Evolutionary conservation across 2,329 filamentous ascomycete species (phyloP), one percentile per base, ranked within the genome.

Genomic region (Westerdykella sp.): DNA sequence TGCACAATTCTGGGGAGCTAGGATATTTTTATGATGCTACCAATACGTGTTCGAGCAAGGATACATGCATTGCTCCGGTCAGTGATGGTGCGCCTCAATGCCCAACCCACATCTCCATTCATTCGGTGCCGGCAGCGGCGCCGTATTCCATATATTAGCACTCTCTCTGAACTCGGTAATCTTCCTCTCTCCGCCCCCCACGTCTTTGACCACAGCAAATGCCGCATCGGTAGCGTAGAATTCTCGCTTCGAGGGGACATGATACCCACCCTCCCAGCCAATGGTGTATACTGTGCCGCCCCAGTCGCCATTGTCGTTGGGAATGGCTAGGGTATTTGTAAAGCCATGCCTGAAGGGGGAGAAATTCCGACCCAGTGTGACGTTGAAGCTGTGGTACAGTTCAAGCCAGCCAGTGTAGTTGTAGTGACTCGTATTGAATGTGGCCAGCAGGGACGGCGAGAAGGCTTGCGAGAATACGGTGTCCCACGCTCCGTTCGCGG

Each of bases 231-330:
- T 58, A 34, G 56, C 62, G 38, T 55, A 64, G 39, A 64, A 38
- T 25, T 56, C 50, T 2, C 48, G 50, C 41, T 57, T 51, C 6
- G 47, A 44, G 5, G 50, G 30, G 6, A 41, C 47, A 22, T 59
- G 56, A 22, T 47, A 51, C 1, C 61, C 60, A 15, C 61, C 60
- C 4, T 60, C 59, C 61, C 61, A 64, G 1, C 60, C 60, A 23
- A 60, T 55, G 49, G 56, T 49, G 41, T 63, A 64, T 16, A 62
- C 60, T 22, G 61, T 56, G 13, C 61, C 61, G 6, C 61, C 61
- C 38, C 54, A 61, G 40, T 62, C 59, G 36, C 58, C 57, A 39
- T 56, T 62, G 0, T 44, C 39, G 41, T 62, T 59, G 13, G 61
- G 61, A 2, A 64, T 46, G 9, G 56, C 59, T 4, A 62, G 46